Conservation (phyloP, 169 alveolate species). For the Cryptosporidium andersoni region DNA sequence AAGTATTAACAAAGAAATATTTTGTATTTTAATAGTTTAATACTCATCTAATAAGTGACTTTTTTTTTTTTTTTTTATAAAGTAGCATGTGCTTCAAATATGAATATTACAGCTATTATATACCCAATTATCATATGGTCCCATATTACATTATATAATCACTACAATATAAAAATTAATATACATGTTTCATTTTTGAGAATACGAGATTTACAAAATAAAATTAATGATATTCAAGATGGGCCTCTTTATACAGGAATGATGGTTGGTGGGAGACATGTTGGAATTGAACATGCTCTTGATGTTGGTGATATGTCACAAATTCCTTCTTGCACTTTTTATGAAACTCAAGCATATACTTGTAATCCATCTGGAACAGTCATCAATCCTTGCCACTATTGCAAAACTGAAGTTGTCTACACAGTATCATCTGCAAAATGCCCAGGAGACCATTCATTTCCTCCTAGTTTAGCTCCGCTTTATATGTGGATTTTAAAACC, state of each 20-base stretch:
- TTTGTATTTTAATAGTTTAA: neutral
- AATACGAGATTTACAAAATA: constrained; percentile 22
- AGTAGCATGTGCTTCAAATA: neutral
- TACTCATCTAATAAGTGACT: neutral
- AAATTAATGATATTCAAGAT: constrained; percentile 12
- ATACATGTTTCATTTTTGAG: constrained; percentile 8
- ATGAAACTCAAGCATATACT: constrained; percentile 51
- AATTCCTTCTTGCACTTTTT: constrained; percentile 47
- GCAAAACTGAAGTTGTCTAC: constrained; percentile 69
- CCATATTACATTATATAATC: neutral
- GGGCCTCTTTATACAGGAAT: constrained; percentile 70
- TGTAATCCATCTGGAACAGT: constrained; percentile 71
- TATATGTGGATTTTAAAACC: constrained; percentile 70
- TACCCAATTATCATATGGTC: too few relatives aligned
- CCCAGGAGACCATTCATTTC: constrained; percentile 69
- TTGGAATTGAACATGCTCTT: constrained; percentile 63
- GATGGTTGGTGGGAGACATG: constrained; percentile 72
- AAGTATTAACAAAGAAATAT: too few relatives aligned
- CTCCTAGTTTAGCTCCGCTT: constrained; percentile 71
- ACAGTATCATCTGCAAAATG: constrained; percentile 69
- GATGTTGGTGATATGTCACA: constrained; percentile 67
- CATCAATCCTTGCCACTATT: constrained; percentile 65
- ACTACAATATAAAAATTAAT: too few relatives aligned
- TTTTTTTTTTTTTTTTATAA: neutral
- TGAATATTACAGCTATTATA: neutral